These are phyloP conservation scores for Teratosphaeria pseudoeucalypti DNA, from an alignment of 2,329 filamentous ascomycete genomes.

Conservation along the genomic window DNA sequence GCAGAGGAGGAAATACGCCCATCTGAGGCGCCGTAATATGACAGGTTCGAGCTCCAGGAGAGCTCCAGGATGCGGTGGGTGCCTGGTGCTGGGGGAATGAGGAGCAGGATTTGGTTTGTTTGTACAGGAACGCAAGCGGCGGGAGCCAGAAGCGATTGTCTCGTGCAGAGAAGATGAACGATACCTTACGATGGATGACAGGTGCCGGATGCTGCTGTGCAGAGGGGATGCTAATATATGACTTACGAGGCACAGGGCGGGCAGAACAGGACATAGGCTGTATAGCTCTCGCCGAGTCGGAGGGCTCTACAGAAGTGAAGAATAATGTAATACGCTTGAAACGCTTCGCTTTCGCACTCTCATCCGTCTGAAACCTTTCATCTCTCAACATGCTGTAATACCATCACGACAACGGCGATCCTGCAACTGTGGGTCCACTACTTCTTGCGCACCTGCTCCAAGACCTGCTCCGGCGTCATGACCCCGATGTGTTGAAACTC, in stretches of 20 bases:
- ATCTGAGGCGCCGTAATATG: background rate
- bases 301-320: background rate
- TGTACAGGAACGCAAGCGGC: background rate
- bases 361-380: background rate
- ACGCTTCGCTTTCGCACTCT: background rate
- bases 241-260: background rate
- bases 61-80: background rate
- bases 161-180: background rate
- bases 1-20: background rate
- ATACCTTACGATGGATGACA: background rate
- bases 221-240: background rate
- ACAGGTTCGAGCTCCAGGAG: background rate
- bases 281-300: background rate
- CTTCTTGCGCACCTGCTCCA: background rate
- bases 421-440: background rate
- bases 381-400: background rate
- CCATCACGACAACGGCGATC: background rate
- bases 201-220: too few relatives aligned
- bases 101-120: background rate
- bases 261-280: background rate
- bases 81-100: background rate
- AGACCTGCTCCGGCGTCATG: background rate
- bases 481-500: conserved; percentile 20
- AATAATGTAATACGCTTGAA: background rate
- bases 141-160: background rate